Conservation (phyloP, 164 flowering plant species). For the Berberis vulgaris region DNA sequence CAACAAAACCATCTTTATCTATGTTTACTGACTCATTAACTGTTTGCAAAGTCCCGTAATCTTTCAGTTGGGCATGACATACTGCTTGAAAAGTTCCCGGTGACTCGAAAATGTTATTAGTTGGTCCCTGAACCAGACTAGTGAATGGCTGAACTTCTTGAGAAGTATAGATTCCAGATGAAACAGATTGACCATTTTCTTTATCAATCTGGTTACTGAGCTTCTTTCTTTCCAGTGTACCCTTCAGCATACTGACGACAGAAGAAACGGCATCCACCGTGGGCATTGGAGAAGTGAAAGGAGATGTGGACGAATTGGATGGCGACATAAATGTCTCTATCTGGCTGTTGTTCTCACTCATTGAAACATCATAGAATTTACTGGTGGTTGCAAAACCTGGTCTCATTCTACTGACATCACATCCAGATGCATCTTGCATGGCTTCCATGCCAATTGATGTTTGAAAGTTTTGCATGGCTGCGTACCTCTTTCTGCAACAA, state of each 20-base stretch:
- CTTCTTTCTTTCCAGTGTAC: constrained; percentile 61
- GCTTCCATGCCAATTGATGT: constrained; percentile 33
- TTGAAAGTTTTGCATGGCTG: constrained; percentile 54
- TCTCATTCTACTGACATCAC: constrained; percentile 23
- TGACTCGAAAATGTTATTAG: constrained; percentile 17
- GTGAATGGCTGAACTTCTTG: constrained; percentile 22
- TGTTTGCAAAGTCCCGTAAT: constrained; percentile 18
- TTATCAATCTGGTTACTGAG: constrained; percentile 28
- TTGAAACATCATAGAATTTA: constrained; percentile 28
- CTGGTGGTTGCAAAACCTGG: constrained; percentile 27
- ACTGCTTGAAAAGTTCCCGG: constrained; percentile 20
- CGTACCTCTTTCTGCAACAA: constrained; percentile 49
- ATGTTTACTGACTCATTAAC: constrained; percentile 27
- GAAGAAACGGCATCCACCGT: constrained; percentile 60
- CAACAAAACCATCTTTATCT: constrained; percentile 35
- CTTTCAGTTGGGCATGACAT: constrained; percentile 24
- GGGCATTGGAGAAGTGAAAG: constrained; percentile 30
- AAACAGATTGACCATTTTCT: constrained; percentile 31
- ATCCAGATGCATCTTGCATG: constrained; percentile 22
- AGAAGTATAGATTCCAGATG: constrained; percentile 25
- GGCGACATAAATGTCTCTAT: constrained; percentile 41
- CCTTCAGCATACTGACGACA: constrained; percentile 71
- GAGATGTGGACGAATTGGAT: constrained; percentile 53
- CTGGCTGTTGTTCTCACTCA: constrained; percentile 33
- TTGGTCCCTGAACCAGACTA: constrained; percentile 18